These are phyloP conservation scores for Globisporangium barbulae DNA, from an alignment of 352 stramenopile species.

Conservation along the genomic window DNA sequence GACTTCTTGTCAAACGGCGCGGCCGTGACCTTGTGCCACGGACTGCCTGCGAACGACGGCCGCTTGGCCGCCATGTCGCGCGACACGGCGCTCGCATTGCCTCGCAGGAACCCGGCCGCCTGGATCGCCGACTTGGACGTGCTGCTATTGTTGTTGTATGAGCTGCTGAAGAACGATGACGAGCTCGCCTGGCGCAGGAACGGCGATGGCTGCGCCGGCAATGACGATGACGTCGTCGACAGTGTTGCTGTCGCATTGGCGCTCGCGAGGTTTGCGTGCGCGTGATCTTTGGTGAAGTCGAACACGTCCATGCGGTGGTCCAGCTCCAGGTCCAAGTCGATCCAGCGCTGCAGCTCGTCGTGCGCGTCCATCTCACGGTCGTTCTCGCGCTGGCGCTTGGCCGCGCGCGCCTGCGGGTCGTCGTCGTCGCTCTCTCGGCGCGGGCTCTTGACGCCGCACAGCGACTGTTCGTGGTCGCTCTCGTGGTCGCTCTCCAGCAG, in stretches of 20 bases:
- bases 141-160: slow-evolving; percentile 21
- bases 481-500: slow-evolving; percentile 4
- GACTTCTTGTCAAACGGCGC: slow-evolving; percentile 41
- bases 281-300: slow-evolving; percentile 29
- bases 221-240: not conserved
- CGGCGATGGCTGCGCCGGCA: slow-evolving; percentile 7
- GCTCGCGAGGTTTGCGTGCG: not conserved
- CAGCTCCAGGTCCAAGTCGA: slow-evolving; percentile 58
- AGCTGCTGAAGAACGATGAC: slow-evolving; percentile 14
- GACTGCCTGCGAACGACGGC: slow-evolving; percentile 4
- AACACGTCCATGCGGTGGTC: slow-evolving; percentile 59
- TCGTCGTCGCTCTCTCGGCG: not conserved
- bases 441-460: not conserved
- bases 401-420: slow-evolving; percentile 7
- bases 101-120: slow-evolving; percentile 17
- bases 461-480: not conserved
- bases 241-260: not conserved
- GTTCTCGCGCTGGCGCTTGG: slow-evolving; percentile 18
- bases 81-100: slow-evolving; percentile 7
- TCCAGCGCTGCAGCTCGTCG: slow-evolving; percentile 60
- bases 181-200: slow-evolving; percentile 8
- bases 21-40: slow-evolving; percentile 16
- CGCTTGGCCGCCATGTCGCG: slow-evolving; percentile 15
- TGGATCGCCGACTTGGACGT: slow-evolving; percentile 12
- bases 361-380: slow-evolving; percentile 36